These are phyloP conservation scores for Lineolata rhizophorae DNA, from an alignment of 495 filamentous ascomycete species.

Conservation along the genomic window DNA sequence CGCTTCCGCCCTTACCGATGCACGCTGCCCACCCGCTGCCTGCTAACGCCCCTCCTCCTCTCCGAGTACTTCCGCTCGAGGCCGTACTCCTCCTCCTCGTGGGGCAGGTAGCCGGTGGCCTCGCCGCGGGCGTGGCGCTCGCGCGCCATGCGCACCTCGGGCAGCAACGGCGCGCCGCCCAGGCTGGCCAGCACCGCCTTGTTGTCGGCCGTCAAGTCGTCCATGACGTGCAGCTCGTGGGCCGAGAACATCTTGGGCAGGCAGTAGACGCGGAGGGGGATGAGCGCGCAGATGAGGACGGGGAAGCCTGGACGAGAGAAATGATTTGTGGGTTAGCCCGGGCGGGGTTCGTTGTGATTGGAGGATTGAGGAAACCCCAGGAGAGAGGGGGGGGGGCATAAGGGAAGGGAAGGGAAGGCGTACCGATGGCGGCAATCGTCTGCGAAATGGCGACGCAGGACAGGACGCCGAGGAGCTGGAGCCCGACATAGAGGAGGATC, in stretches of 20 bases:
- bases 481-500: constrained; percentile 47
- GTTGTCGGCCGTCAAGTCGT: constrained; percentile 25
- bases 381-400: no score
- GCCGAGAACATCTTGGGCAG: constrained; percentile 43
- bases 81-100: constrained; percentile 6
- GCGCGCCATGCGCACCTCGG: constrained; percentile 8
- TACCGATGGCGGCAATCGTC: constrained; percentile 61
- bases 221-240: constrained; percentile 46
- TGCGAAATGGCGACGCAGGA: constrained; percentile 79
- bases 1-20: not conserved
- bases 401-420: not conserved
- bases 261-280: constrained; percentile 47
- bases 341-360: no score
- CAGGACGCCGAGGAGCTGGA: constrained; percentile 56
- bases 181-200: constrained; percentile 14
- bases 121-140: no score
- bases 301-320: constrained; percentile 37
- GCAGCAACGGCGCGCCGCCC: constrained; percentile 15
- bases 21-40: constrained; percentile 5
- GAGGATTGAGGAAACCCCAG: no score
- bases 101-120: no score
- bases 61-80: constrained; percentile 2
- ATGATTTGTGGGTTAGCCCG: not conserved
- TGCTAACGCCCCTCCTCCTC: constrained; percentile 2
- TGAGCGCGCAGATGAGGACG: constrained; percentile 56